These are phyloP conservation scores for Pyrenophora teres DNA, from an alignment of 2,329 filamentous ascomycete genomes.

Conservation along the genomic window DNA sequence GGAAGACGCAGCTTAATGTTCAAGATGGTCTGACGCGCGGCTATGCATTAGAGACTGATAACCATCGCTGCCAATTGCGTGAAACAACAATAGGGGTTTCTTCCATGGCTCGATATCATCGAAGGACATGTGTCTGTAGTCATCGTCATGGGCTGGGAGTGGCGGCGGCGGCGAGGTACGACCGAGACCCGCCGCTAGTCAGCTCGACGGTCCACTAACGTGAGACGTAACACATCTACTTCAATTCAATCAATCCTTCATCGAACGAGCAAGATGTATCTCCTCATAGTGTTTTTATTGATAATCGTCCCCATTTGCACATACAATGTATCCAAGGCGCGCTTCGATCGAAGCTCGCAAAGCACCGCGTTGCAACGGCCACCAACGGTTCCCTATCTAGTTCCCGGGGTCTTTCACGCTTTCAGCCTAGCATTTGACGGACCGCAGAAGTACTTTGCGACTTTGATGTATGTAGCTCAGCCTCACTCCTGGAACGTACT, in stretches of 20 bases:
- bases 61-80: too few relatives aligned
- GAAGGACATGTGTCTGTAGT: too few relatives aligned
- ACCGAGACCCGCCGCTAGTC: too few relatives aligned
- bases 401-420: conserved; percentile 30
- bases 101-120: too few relatives aligned
- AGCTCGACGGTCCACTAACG: too few relatives aligned
- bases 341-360: conserved; percentile 24
- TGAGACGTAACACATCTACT: conserved; percentile 1
- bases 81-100: too few relatives aligned
- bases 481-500: neutral
- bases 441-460: conserved; percentile 30
- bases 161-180: too few relatives aligned
- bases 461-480: conserved; percentile 24
- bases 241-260: neutral
- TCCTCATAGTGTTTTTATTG: neutral
- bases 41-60: too few relatives aligned
- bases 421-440: conserved; percentile 25
- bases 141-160: too few relatives aligned
- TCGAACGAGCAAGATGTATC: conserved; percentile 6
- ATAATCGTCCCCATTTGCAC: conserved; percentile 25
- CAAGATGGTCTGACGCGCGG: too few relatives aligned
- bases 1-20: too few relatives aligned
- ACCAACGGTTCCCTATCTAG: conserved; percentile 29
- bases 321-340: conserved; percentile 24
- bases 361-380: conserved; percentile 21